A percentile compares a stretch with the other conserved stretches of the same genome.
Evolutionary conservation across 2,329 filamentous ascomycete species (phyloP).

Genomic region (Colletotrichum zoysiae): DNA sequence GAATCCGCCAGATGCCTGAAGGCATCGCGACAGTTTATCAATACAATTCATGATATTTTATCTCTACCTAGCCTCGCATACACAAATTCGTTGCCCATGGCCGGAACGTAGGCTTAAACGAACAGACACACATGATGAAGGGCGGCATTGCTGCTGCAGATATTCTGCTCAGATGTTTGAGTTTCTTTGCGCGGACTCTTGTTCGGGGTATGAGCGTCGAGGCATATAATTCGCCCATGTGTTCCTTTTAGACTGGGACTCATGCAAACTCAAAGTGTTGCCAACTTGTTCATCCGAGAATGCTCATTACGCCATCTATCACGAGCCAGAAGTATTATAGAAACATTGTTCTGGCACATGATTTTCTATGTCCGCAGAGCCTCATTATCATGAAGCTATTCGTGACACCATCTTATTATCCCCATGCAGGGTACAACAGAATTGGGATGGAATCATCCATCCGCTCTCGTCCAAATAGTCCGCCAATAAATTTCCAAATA

Average conservation of each 20-base stretch:
- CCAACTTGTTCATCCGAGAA: no score
- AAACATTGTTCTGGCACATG: no score
- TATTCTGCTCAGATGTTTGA: conserved; percentile 9
- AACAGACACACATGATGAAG: background rate
- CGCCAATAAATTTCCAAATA: no score
- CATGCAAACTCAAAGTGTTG: background rate
- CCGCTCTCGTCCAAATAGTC: no score
- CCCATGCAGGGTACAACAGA: no score
- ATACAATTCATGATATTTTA: background rate
- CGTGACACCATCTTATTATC: no score
- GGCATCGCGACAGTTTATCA: no score
- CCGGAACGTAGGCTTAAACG: background rate
- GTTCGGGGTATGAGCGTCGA: background rate
- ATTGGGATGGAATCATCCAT: no score
- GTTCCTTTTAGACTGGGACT: background rate
- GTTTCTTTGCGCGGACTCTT: conserved; percentile 1
- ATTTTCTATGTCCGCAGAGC: no score
- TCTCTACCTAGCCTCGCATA: background rate
- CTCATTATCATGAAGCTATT: no score
- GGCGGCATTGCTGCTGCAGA: conserved; percentile 18
- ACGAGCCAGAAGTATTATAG: no score
- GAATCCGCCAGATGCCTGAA: no score
- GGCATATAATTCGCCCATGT: background rate
- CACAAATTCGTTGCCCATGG: background rate
- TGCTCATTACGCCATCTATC: background rate